Percentiles rank a stretch among this genome's conserved stretches.
Evolutionary conservation across 345 rosid genomes (phyloP).

Genomic region (Raphanus sativus): DNA sequence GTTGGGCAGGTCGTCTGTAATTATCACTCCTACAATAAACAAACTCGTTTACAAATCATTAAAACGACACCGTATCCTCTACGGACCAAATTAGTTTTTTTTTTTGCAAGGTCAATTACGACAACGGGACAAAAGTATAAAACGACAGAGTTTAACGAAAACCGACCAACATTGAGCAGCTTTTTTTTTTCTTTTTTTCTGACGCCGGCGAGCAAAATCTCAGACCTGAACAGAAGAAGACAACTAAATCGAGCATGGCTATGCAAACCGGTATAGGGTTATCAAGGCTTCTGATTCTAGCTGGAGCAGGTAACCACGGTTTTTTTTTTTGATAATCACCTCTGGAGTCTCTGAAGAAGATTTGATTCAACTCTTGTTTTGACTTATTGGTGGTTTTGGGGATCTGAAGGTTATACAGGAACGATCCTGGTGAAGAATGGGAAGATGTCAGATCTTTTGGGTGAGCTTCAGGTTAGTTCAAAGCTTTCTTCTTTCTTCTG

Average conservation of each 20-base stretch:
- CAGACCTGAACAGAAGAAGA: constrained; percentile 13
- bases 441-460: constrained; percentile 62
- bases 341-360: background rate
- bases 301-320: constrained; percentile 61
- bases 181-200: background rate
- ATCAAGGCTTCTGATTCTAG: constrained; percentile 67
- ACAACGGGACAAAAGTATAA: background rate
- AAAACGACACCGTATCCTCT: no score
- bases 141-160: background rate
- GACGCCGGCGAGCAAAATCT: constrained; percentile 23
- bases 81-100: constrained; percentile 27
- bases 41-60: background rate
- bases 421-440: constrained; percentile 78
- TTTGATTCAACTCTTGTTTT: background rate
- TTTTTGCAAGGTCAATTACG: background rate
- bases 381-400: background rate
- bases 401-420: constrained; percentile 60
- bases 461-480: background rate
- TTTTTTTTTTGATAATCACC: no score
- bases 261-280: constrained; percentile 78
- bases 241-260: constrained; percentile 50
- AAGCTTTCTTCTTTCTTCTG: background rate
- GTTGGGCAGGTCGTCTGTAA: background rate
- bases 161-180: background rate
- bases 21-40: background rate